Conservation (phyloP, 1,284 basidiomycete species). For the Sanghuangporus sanghuang region DNA sequence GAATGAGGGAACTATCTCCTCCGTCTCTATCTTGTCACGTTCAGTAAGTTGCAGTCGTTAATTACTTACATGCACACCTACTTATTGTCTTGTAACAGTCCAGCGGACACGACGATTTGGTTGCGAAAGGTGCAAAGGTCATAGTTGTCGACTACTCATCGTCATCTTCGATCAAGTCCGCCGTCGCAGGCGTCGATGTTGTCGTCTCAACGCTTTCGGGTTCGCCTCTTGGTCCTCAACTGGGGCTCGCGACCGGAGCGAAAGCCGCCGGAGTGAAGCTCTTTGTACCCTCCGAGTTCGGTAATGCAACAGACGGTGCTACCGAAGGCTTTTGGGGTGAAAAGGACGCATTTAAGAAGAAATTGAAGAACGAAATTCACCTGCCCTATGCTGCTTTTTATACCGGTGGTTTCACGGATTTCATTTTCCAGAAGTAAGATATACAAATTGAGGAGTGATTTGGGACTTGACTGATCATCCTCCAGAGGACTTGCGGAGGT, state of each 20-base stretch:
- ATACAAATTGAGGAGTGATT: not conserved
- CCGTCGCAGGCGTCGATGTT: constrained; percentile 30
- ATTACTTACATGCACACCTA: not conserved
- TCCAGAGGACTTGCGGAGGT: constrained; percentile 12
- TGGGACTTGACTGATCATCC: no score
- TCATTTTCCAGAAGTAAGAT: constrained; percentile 13
- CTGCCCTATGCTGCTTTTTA: constrained; percentile 31
- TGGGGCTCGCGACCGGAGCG: constrained; percentile 31
- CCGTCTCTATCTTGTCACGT: constrained; percentile 21
- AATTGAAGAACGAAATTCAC: constrained; percentile 27
- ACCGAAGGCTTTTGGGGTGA: constrained; percentile 1
- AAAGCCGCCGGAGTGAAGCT: constrained; percentile 33
- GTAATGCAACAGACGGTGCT: constrained; percentile 24
- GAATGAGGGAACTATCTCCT: constrained; percentile 10
- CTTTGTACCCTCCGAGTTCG: constrained; percentile 37
- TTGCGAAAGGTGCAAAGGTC: constrained; percentile 26
- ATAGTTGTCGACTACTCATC: constrained; percentile 30
- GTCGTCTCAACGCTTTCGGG: constrained; percentile 30
- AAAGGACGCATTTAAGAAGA: constrained; percentile 19
- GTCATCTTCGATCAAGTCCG: constrained; percentile 24
- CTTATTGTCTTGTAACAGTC: not conserved
- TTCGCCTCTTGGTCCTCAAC: constrained; percentile 26
- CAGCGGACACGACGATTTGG: not conserved
- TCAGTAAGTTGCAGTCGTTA: constrained; percentile 1
- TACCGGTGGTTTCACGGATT: constrained; percentile 25